These are phyloP conservation scores for Fusarium tuaranense DNA, from an alignment of 2,329 filamentous ascomycete genomes.

Conservation along the genomic window DNA sequence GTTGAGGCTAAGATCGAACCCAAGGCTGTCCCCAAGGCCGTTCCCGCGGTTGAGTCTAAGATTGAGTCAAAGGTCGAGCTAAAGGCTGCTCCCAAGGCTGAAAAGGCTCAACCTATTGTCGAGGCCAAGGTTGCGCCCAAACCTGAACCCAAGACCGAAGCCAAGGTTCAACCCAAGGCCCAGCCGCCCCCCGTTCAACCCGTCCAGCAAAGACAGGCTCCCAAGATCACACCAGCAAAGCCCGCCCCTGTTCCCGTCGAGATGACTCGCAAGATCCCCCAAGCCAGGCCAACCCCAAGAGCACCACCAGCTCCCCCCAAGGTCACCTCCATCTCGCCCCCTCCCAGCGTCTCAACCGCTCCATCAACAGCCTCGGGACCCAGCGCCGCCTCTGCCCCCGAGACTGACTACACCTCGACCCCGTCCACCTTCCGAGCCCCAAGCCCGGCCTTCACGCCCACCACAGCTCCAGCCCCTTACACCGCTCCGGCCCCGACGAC, in stretches of 20 bases:
- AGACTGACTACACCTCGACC: not conserved
- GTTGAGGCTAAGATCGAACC: no score
- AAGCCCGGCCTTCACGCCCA: not conserved
- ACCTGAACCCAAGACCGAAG: not conserved
- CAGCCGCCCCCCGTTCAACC: not conserved
- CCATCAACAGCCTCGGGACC: not conserved
- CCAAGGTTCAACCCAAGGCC: not conserved
- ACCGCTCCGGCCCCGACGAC: not conserved
- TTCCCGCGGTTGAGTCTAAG: not conserved
- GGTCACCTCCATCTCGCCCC: not conserved
- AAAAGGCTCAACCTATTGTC: not conserved
- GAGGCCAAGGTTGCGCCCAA: not conserved
- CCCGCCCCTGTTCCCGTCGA: not conserved
- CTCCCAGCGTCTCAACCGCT: not conserved
- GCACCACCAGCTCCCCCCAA: not conserved
- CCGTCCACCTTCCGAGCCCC: not conserved
- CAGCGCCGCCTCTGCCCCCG: not conserved
- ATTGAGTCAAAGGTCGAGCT: not conserved
- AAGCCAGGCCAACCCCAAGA: not conserved
- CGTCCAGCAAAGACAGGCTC: not conserved
- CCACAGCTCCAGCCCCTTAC: slow-evolving; percentile 17
- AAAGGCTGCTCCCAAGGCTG: not conserved
- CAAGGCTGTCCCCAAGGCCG: not conserved
- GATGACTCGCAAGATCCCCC: not conserved
- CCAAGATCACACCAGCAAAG: not conserved